Evolutionary conservation across 768 basidiomycete species (phyloP).

Genomic region (Russula abietina): DNA sequence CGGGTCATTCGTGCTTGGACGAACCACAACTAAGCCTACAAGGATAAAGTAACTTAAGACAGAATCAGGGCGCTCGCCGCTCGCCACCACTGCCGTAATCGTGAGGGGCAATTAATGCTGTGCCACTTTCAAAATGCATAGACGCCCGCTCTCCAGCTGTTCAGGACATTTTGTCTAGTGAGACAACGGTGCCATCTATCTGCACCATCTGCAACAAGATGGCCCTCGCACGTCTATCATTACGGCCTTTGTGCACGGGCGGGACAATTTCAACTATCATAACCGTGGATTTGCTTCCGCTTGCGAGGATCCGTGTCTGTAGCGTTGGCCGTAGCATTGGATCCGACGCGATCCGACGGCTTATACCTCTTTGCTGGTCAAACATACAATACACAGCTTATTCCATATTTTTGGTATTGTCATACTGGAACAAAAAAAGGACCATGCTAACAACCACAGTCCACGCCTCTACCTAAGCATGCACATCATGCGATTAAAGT

Average conservation of each 20-base stretch:
- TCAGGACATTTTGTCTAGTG: not conserved
- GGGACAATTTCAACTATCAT: constrained; percentile 59
- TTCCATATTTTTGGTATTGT: constrained; percentile 20
- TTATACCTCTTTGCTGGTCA: not conserved
- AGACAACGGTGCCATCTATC: too few species aligned
- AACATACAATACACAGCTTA: not conserved
- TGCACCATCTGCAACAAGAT: too few species aligned
- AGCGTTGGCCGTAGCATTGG: too few species aligned
- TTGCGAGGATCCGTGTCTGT: too few species aligned
- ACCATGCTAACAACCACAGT: constrained; percentile 5
- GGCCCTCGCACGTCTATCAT: too few species aligned
- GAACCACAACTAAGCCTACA: too few species aligned
- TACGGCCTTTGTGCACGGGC: constrained; percentile 47
- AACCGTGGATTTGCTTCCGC: constrained; percentile 47
- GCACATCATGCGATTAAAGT: constrained; percentile 70
- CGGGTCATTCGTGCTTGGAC: not conserved
- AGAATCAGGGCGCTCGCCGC: too few species aligned
- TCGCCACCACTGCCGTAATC: not conserved
- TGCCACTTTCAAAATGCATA: too few species aligned
- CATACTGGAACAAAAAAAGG: constrained; percentile 15
- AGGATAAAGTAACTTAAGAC: too few species aligned
- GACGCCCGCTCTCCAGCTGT: too few species aligned
- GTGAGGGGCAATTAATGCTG: too few species aligned
- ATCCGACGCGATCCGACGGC: not conserved
- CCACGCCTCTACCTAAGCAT: not conserved